A percentile compares a stretch with the other conserved stretches of the same genome.
Conservation (phyloP, 345 rosid genomes). For the Atalantia buxifolia region DNA sequence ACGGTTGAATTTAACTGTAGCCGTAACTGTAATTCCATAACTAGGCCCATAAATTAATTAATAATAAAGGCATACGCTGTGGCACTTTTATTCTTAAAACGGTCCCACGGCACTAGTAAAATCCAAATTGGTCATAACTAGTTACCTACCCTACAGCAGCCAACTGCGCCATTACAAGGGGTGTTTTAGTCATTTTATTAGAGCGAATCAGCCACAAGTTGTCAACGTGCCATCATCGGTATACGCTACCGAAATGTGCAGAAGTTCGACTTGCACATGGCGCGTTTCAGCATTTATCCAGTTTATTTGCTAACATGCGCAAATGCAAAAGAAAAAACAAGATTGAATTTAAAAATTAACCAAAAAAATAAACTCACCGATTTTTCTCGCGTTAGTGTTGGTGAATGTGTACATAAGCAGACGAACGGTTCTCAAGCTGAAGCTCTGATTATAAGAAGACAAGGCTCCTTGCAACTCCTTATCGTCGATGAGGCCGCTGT, state of each 20-base stretch:
- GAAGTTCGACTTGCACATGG: background rate
- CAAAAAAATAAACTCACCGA: conserved; percentile 44
- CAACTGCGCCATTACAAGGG: background rate
- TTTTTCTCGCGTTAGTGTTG: conserved; percentile 60
- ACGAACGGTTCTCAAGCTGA: conserved; percentile 84
- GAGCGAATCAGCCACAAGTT: background rate
- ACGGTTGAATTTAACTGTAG: too few species aligned
- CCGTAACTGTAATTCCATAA: too few species aligned
- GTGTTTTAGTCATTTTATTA: background rate
- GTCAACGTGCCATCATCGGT: background rate
- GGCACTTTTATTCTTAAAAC: background rate
- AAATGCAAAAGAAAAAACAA: background rate
- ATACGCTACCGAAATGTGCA: background rate
- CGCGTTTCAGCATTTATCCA: background rate
- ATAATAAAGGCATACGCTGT: background rate
- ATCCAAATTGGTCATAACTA: background rate
- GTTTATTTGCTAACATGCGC: conserved; percentile 1
- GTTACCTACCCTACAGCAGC: too few species aligned
- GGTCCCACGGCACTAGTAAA: background rate
- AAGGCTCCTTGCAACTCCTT: conserved; percentile 86
- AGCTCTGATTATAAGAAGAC: conserved; percentile 72
- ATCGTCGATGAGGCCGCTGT: conserved; percentile 87
- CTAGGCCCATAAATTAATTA: too few species aligned
- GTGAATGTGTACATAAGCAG: conserved; percentile 89
- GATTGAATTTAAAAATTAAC: background rate